Evolutionary conservation across 345 rosid genomes (phyloP).

Genomic region (Viola odorata): DNA sequence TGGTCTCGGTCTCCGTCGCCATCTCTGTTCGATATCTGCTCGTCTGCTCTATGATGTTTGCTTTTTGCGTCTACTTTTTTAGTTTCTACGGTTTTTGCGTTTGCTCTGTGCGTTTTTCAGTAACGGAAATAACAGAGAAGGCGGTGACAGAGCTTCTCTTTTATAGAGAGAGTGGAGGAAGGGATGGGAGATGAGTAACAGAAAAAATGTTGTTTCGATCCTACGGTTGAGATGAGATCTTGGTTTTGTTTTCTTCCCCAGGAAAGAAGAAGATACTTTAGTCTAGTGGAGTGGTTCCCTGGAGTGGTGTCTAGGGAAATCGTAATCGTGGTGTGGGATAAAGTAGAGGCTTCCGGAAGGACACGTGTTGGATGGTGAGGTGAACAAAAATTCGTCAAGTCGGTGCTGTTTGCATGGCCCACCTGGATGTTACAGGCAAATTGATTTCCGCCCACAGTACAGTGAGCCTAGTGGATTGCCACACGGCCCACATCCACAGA

Average conservation of each 20-base stretch:
- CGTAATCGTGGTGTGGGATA: constrained; percentile 6
- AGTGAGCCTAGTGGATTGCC: too few species aligned
- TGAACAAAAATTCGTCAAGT: too few species aligned
- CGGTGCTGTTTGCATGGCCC: too few species aligned
- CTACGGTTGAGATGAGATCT: constrained; percentile 30
- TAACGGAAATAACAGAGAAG: neutral
- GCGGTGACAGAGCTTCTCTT: too few species aligned
- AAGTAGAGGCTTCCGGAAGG: constrained; percentile 31
- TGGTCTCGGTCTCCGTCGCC: constrained; percentile 44
- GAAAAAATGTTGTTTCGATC: constrained; percentile 25
- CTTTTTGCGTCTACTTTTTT: neutral
- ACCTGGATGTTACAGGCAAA: too few species aligned
- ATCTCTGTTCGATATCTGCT: neutral
- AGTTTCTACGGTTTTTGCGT: neutral
- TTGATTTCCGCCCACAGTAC: too few species aligned
- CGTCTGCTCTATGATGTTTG: neutral
- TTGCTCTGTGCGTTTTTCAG: neutral
- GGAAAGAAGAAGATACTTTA: neutral
- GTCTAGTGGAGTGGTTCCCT: neutral
- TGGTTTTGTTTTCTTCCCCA: neutral
- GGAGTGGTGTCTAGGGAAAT: constrained; percentile 13
- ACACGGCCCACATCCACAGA: too few species aligned
- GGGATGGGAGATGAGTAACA: neutral
- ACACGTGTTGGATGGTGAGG: constrained; percentile 39
- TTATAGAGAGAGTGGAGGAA: too few species aligned